phyloP scores from a whole-genome alignment of 23 red algal genomes.

The Pyropia yezoensis region DNA sequence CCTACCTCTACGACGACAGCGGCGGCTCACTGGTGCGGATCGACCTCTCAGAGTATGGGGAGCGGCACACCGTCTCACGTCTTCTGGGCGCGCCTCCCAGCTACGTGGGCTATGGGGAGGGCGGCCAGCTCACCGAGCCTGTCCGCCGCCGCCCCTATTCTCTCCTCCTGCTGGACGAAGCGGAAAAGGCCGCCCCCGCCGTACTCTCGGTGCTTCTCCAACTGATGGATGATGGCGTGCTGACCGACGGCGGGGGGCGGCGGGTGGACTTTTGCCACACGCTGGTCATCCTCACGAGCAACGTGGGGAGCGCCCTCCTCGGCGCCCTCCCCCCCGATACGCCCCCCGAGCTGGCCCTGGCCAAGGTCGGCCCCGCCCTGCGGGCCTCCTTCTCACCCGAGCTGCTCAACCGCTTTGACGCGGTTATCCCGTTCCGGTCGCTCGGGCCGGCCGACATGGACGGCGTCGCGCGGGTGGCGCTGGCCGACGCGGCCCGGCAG shows the following conservation, averaged over 20 bases:
- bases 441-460: slow-evolving; percentile 22
- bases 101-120: slow-evolving; percentile 67
- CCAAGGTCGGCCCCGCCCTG: slow-evolving; percentile 26
- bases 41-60: slow-evolving; percentile 61
- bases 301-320: slow-evolving; percentile 33
- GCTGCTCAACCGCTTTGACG: slow-evolving; percentile 55
- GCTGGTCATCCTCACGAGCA: slow-evolving; percentile 48
- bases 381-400: slow-evolving; percentile 32
- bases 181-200: slow-evolving; percentile 51
- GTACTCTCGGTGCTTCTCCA: slow-evolving; percentile 35
- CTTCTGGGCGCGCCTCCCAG: slow-evolving; percentile 57
- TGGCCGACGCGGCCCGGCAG: slow-evolving; percentile 1
- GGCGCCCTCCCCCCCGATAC: slow-evolving; percentile 23
- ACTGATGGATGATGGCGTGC: slow-evolving; percentile 47
- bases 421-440: slow-evolving; percentile 35
- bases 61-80: slow-evolving; percentile 54
- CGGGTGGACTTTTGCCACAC: slow-evolving; percentile 54
- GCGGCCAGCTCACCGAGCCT: slow-evolving; percentile 61
- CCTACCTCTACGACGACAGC: slow-evolving; percentile 43
- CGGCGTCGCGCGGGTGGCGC: slow-evolving; percentile 38
- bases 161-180: slow-evolving; percentile 53
- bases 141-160: slow-evolving; percentile 54
- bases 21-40: slow-evolving; percentile 29
- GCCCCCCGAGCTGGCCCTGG: slow-evolving; percentile 4
- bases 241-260: slow-evolving; percentile 53